A percentile compares a stretch with the other conserved stretches of the same genome.
phyloP scores from a whole-genome alignment of 306 rosid genomes.

The Vachellia collinsii region DNA sequence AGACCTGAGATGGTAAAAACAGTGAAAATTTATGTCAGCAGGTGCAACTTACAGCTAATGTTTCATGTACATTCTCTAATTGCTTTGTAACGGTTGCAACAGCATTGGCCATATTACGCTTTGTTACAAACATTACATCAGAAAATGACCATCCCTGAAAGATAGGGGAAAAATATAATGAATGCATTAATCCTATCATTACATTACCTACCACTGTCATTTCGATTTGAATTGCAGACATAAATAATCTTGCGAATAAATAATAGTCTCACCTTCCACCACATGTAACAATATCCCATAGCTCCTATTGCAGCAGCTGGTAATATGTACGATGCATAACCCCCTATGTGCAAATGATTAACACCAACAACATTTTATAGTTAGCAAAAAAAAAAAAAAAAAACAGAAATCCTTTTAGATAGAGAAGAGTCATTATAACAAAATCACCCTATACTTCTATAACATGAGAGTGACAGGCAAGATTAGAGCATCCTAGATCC shows the following conservation, averaged over 20 bases:
- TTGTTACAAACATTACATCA: constrained; percentile 86
- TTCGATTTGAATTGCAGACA: constrained; percentile 12
- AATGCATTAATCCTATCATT: constrained; percentile 21
- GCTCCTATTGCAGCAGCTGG: constrained; percentile 86
- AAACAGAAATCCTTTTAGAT: neutral
- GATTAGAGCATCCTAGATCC: neutral
- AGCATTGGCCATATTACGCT: constrained; percentile 77
- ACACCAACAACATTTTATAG: constrained; percentile 19
- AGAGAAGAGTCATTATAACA: neutral
- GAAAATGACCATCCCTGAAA: constrained; percentile 76
- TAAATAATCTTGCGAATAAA: neutral
- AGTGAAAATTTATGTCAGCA: constrained; percentile 19
- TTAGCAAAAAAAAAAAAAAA: neutral
- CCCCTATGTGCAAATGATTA: constrained; percentile 53
- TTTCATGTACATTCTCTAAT: constrained; percentile 70
- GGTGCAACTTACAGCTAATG: constrained; percentile 71
- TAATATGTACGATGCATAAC: constrained; percentile 63
- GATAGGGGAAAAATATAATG: neutral
- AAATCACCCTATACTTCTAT: neutral
- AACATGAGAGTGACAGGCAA: neutral
- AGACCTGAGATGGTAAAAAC: constrained; percentile 25
- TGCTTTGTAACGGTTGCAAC: constrained; percentile 68
- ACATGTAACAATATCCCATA: constrained; percentile 82
- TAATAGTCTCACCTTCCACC: constrained; percentile 67
- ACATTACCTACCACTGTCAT: constrained; percentile 3